Conservation (phyloP, 2,329 filamentous ascomycete species). For the Penicillium psychrosexuale region DNA sequence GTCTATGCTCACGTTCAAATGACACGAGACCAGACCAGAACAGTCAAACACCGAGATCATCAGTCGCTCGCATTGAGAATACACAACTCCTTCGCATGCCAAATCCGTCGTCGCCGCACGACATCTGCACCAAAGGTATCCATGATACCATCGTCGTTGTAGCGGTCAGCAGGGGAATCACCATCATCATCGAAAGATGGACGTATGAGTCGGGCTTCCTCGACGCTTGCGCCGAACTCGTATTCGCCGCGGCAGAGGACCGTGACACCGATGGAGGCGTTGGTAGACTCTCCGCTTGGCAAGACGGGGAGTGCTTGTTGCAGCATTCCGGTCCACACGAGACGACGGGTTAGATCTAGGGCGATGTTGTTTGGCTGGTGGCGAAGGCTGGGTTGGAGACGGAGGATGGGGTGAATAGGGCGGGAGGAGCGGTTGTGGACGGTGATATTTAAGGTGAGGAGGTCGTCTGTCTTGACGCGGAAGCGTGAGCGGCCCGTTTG, state of each 20-base stretch:
- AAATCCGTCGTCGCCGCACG: constrained; percentile 42
- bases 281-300: constrained; percentile 55
- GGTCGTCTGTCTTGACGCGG: constrained; percentile 55
- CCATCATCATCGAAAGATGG: constrained; percentile 14
- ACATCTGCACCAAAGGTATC: constrained; percentile 42
- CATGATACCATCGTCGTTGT: constrained; percentile 32
- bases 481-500: constrained; percentile 49
- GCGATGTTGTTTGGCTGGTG: constrained; percentile 69
- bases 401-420: constrained; percentile 68
- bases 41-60: background rate
- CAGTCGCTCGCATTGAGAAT: constrained; percentile 37
- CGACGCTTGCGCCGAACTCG: constrained; percentile 74
- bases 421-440: constrained; percentile 70
- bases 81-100: constrained; percentile 47
- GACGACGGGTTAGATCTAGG: constrained; percentile 75
- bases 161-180: constrained; percentile 7
- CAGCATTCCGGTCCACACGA: constrained; percentile 80
- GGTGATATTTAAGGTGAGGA: constrained; percentile 66
- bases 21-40: background rate
- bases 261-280: constrained; percentile 67
- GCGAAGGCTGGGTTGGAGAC: constrained; percentile 72
- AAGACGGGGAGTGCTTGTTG: constrained; percentile 70
- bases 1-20: background rate
- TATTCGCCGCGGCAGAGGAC: constrained; percentile 77
- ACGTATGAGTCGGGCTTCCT: constrained; percentile 64